Evolutionary conservation across 306 rosid genomes (phyloP).

Genomic region (Cucurbita pepo): DNA sequence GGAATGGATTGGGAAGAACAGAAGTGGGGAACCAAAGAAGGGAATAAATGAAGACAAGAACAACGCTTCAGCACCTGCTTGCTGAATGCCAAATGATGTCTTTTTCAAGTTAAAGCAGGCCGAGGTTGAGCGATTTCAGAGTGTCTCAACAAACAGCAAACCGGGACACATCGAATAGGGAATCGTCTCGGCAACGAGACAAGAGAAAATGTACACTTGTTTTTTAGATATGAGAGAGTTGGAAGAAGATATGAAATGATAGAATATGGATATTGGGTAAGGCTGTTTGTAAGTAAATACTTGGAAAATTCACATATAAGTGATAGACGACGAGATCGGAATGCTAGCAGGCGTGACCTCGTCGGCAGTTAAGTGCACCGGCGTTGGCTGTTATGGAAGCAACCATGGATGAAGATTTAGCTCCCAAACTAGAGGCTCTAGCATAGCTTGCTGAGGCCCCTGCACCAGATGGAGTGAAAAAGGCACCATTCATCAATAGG

Average conservation of each 20-base stretch:
- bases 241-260: constrained; percentile 1
- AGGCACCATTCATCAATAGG: constrained; percentile 69
- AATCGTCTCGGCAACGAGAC: constrained; percentile 26
- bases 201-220: constrained; percentile 76
- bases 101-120: constrained; percentile 64
- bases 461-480: constrained; percentile 91
- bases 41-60: constrained; percentile 10
- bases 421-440: constrained; percentile 97
- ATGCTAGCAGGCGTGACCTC: constrained; percentile 66
- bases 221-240: constrained; percentile 31
- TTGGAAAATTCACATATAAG: constrained; percentile 11
- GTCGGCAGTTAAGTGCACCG: constrained; percentile 68
- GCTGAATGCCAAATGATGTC: constrained; percentile 29
- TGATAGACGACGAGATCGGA: not conserved
- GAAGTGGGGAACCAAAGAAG: constrained; percentile 11
- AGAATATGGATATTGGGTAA: constrained; percentile 13
- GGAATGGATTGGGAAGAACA: constrained; percentile 15
- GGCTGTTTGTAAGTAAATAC: constrained; percentile 16
- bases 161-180: not conserved
- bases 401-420: constrained; percentile 86
- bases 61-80: constrained; percentile 95
- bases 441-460: constrained; percentile 95
- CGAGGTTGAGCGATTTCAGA: constrained; percentile 58
- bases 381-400: constrained; percentile 70
- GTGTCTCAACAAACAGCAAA: constrained; percentile 20